A percentile compares a stretch with the other conserved stretches of the same genome.
phyloP scores from a whole-genome alignment of 2,329 filamentous ascomycete genomes.

The Epichloe uncinata region DNA sequence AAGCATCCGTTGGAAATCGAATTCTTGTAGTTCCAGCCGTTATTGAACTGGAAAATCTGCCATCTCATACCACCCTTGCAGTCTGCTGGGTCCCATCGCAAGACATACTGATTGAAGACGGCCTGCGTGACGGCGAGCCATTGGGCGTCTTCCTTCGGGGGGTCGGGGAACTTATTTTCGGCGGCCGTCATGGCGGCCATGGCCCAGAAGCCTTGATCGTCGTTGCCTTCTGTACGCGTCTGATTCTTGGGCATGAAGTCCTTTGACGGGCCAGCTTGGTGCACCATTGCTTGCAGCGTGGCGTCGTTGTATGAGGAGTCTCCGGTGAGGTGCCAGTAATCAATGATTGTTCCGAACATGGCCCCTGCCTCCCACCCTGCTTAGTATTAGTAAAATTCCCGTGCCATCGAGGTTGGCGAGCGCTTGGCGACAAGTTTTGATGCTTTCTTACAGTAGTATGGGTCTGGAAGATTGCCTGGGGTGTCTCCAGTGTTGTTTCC shows the following conservation, averaged over 20 bases:
- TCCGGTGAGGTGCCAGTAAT: slow-evolving; percentile 60
- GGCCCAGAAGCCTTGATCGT: slow-evolving; percentile 78
- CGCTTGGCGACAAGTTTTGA: slow-evolving; percentile 20
- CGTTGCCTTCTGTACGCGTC: slow-evolving; percentile 50
- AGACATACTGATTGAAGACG: slow-evolving; percentile 66
- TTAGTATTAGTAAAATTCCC: slow-evolving; percentile 2
- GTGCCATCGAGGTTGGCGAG: not conserved
- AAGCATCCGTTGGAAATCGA: slow-evolving; percentile 56
- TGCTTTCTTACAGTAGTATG: slow-evolving; percentile 44
- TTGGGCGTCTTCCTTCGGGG: slow-evolving; percentile 45
- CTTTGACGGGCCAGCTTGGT: slow-evolving; percentile 44
- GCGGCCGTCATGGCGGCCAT: slow-evolving; percentile 67
- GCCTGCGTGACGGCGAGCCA: slow-evolving; percentile 69
- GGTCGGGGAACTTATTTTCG: slow-evolving; percentile 62
- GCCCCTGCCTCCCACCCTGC: slow-evolving; percentile 58
- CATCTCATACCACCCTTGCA: slow-evolving; percentile 70
- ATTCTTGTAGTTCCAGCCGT: slow-evolving; percentile 57
- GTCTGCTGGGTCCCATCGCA: slow-evolving; percentile 49
- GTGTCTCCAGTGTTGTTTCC: slow-evolving; percentile 46
- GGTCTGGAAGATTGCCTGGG: slow-evolving; percentile 43
- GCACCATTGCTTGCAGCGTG: slow-evolving; percentile 43
- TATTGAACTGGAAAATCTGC: slow-evolving; percentile 74
- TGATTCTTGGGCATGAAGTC: slow-evolving; percentile 59
- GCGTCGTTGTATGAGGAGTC: slow-evolving; percentile 51
- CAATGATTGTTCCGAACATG: slow-evolving; percentile 56